These are phyloP conservation scores for Pythium biforme DNA, from an alignment of 352 stramenopile genomes.

Conservation along the genomic window DNA sequence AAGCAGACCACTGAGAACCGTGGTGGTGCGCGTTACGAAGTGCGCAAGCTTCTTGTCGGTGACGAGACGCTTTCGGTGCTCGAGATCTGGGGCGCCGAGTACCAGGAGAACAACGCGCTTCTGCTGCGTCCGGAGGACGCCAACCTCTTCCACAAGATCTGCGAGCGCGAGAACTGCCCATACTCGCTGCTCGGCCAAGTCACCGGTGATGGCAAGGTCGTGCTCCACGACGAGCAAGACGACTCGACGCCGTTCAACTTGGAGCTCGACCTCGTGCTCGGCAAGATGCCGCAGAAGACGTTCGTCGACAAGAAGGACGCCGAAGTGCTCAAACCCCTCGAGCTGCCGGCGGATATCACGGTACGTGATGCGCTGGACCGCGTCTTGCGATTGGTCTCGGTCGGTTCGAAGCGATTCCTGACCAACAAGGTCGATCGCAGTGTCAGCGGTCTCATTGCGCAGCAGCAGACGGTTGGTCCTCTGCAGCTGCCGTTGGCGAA, in stretches of 20 bases:
- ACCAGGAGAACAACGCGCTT: constrained; percentile 99
- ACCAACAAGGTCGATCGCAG: constrained; percentile 97
- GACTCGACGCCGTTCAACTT: constrained; percentile 96
- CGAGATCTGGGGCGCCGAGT: constrained; percentile 99
- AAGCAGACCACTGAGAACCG: constrained; percentile 88
- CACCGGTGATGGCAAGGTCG: constrained; percentile 95
- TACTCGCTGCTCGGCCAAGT: constrained; percentile 95
- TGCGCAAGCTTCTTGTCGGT: constrained; percentile 95
- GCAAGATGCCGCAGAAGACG: constrained; percentile 99
- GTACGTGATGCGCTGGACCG: constrained; percentile 91
- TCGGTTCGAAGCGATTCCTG: constrained; percentile 98
- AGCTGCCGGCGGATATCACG: constrained; percentile 88
- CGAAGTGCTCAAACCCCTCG: constrained; percentile 51
- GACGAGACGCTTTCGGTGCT: constrained; percentile 98
- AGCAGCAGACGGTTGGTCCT: constrained; percentile 98
- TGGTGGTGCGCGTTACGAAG: constrained; percentile 91
- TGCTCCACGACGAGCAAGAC: constrained; percentile 95
- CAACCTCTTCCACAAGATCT: constrained; percentile 94
- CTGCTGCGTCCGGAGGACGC: constrained; percentile 91
- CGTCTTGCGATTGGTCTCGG: constrained; percentile 94
- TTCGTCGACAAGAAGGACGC: constrained; percentile 89
- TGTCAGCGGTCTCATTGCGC: constrained; percentile 96
- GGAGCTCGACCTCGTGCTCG: constrained; percentile 96
- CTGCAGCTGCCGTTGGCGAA: constrained; percentile 97
- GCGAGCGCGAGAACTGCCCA: constrained; percentile 96